These are phyloP conservation scores for Populus hybrid DNA, from an alignment of 441 rosid genomes.

Conservation along the genomic window DNA sequence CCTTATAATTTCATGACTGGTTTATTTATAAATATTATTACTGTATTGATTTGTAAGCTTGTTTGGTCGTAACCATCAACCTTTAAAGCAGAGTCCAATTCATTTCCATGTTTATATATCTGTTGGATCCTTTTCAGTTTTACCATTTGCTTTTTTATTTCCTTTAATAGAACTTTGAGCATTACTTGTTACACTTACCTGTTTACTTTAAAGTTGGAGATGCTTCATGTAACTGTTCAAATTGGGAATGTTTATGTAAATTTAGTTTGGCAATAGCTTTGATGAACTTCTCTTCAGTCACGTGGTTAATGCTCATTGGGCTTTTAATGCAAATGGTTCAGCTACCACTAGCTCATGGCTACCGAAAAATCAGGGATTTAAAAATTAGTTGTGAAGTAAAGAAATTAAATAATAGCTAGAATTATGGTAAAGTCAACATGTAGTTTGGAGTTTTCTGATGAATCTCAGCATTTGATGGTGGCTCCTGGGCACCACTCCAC, in stretches of 20 bases:
- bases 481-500: neutral
- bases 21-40: neutral
- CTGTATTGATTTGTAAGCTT: neutral
- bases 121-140: neutral
- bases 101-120: neutral
- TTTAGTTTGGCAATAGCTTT: neutral
- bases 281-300: neutral
- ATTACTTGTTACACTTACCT: neutral
- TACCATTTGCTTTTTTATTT: neutral
- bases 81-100: neutral
- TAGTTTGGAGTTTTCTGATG: too few species aligned
- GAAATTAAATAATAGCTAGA: neutral
- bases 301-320: neutral
- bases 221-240: neutral
- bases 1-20: neutral
- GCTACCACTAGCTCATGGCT: neutral
- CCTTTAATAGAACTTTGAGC: neutral
- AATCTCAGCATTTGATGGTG: too few species aligned
- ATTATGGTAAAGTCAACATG: too few species aligned
- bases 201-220: neutral
- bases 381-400: neutral
- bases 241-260: neutral
- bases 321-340: neutral
- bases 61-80: neutral
- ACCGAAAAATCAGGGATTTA: neutral